Base-by-base conservation (phyloP, 2,329 filamentous ascomycete species). In the Sordariomycetes sp. region DNA sequence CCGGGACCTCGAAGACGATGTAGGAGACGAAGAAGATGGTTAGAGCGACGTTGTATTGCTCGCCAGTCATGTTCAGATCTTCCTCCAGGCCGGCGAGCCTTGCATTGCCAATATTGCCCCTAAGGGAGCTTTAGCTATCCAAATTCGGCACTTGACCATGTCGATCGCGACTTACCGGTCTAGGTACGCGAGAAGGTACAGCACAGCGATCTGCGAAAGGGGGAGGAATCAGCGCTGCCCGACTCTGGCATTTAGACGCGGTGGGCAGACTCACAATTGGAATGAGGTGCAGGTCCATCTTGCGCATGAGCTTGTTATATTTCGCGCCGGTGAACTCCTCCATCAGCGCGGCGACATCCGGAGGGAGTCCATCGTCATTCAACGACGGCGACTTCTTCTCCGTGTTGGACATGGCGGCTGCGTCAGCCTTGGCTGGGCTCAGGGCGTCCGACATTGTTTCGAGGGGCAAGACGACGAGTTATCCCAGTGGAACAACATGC, bases 21-120 rank as follows among this genome's bases (percentile, higher is more conserved):
- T 90, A 90, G 10, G 81, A 82, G 66, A 90, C 76, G 69, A 87
- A 90, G 71, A 90, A 90, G 62, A 85, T 67, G 14, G 85, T 85
- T 2, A 90, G 75, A 1, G 89, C 74, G 24, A 71, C 71, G 65
- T 90, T 90, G 73, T 89, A 90, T 65, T 88, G 85, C 65, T 87
- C 83, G 28, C 79, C 79, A 12, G 67, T 69, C 59, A 90, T 70
- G 0, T 72, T 66, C 1, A 90, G 76, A 57, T 88, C 86, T 37
- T 73, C 75, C 59, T 86, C 82, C 20, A 89, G 72, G 0, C 85
- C 85, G 4, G 85, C 85, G 20, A 89, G 72, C 61, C 78, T 79
- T 2, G 85, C 86, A 67, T 89, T 89, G 20, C 85, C 83, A 54
- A 60, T 60, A 46, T 60, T 60, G 18, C 59, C 59, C 24, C 59